phyloP scores from a whole-genome alignment of 1,284 basidiomycete species.

The Pterulicium gracile region DNA sequence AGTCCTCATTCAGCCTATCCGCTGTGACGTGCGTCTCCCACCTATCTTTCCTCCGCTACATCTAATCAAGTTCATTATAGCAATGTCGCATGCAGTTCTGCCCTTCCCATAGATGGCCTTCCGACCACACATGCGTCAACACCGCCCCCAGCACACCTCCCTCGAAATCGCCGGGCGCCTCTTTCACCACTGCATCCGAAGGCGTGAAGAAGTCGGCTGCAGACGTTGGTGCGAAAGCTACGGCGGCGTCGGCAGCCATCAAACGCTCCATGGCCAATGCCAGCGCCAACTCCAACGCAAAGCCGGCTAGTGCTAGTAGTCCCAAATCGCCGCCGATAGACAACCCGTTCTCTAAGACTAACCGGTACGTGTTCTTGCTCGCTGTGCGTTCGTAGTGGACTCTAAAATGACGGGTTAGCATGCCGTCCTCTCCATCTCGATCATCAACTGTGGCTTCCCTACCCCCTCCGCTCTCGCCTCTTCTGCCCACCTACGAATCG shows the following conservation, averaged over 20 bases:
- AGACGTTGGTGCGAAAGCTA: slow-evolving; percentile 14
- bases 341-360: slow-evolving; percentile 54
- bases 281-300: slow-evolving; percentile 12
- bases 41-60: not conserved
- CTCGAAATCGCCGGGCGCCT: slow-evolving; percentile 9
- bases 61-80: slow-evolving; percentile 22
- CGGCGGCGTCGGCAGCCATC: slow-evolving; percentile 34
- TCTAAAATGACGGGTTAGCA: slow-evolving; percentile 53
- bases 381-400: slow-evolving; percentile 32
- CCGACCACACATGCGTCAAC: slow-evolving; percentile 46
- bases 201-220: slow-evolving; percentile 19
- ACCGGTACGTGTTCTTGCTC: slow-evolving; percentile 44
- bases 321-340: slow-evolving; percentile 14
- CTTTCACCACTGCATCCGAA: slow-evolving; percentile 10
- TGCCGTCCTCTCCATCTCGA: slow-evolving; percentile 18
- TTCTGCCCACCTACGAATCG: slow-evolving; percentile 9
- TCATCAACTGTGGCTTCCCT: slow-evolving; percentile 10
- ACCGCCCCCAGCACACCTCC: slow-evolving; percentile 11
- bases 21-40: slow-evolving; percentile 46
- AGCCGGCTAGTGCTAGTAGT: slow-evolving; percentile 8
- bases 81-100: slow-evolving; percentile 63
- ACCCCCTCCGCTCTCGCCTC: slow-evolving; percentile 12
- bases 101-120: slow-evolving; percentile 61
- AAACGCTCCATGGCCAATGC: slow-evolving; percentile 21
- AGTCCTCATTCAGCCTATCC: slow-evolving; percentile 59